Evolutionary conservation across 2,329 filamentous ascomycete species (phyloP).

Genomic region (Mycosphaerella sp.): DNA sequence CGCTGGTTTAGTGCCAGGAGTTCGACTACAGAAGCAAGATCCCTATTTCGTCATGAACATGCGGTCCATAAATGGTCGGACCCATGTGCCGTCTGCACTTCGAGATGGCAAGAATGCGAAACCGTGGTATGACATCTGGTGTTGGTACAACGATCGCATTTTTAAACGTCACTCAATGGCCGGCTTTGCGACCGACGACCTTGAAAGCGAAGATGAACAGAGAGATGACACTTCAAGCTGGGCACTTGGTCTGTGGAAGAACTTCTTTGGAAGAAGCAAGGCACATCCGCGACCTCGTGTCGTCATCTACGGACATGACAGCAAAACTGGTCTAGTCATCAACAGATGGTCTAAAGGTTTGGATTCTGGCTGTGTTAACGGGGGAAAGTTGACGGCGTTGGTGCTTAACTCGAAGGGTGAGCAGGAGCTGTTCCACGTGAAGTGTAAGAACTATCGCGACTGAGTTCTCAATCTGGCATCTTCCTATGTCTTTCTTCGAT

Average conservation of each 20-base stretch:
- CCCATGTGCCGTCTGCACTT: conserved; percentile 50
- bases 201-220: conserved; percentile 1
- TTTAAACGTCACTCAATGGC: conserved; percentile 21
- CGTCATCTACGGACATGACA: conserved; percentile 84
- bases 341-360: conserved; percentile 72
- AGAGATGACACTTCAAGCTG: neutral
- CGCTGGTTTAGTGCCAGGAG: conserved; percentile 72
- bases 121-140: conserved; percentile 32
- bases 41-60: conserved; percentile 87
- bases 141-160: conserved; percentile 32
- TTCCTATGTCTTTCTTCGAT: neutral
- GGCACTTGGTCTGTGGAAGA: conserved; percentile 18
- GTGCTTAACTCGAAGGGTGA: conserved; percentile 56
- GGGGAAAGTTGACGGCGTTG: conserved; percentile 68
- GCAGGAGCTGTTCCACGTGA: conserved; percentile 35
- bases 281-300: conserved; percentile 47
- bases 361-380: conserved; percentile 75
- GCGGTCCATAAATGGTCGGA: conserved; percentile 65
- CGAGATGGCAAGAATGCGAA: conserved; percentile 24
- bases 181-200: conserved; percentile 13
- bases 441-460: conserved; percentile 36
- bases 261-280: conserved; percentile 27
- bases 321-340: conserved; percentile 62
- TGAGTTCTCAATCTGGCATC: neutral
- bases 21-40: conserved; percentile 64